Percentiles rank a stretch among this genome's conserved stretches.
phyloP scores from a whole-genome alignment of 2,329 filamentous ascomycete genomes.

The Colletotrichum navitas region DNA sequence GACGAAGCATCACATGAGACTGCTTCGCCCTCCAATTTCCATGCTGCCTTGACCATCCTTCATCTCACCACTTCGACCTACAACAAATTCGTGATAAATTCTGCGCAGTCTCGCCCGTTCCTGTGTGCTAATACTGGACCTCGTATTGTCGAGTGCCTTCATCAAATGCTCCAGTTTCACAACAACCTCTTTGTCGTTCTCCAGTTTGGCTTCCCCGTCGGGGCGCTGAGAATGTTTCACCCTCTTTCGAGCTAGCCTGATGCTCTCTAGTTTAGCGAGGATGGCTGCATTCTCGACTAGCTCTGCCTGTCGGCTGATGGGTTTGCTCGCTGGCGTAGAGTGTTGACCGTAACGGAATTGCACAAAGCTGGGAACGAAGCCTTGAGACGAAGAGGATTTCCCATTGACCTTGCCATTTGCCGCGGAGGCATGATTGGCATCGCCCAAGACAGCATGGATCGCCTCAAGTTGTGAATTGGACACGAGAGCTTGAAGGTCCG shows the following conservation, averaged over 20 bases:
- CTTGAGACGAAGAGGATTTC: constrained; percentile 43
- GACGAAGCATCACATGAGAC: constrained; percentile 78
- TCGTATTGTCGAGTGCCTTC: constrained; percentile 80
- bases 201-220: constrained; percentile 47
- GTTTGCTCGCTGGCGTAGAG: constrained; percentile 57
- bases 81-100: constrained; percentile 95
- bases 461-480: constrained; percentile 98
- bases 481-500: constrained; percentile 92
- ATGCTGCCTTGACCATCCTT: constrained; percentile 90
- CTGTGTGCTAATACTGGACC: constrained; percentile 84
- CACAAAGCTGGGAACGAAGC: constrained; percentile 70
- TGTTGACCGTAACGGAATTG: constrained; percentile 86
- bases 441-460: constrained; percentile 90
- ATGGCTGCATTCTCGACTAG: constrained; percentile 85
- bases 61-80: constrained; percentile 94
- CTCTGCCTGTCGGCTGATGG: constrained; percentile 63
- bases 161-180: constrained; percentile 88
- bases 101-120: constrained; percentile 80
- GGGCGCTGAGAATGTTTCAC: constrained; percentile 51
- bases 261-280: constrained; percentile 82
- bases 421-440: constrained; percentile 54
- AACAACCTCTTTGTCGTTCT: constrained; percentile 75
- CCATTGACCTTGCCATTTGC: constrained; percentile 53
- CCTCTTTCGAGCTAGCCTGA: constrained; percentile 76
- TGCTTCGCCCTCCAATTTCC: constrained; percentile 92